A percentile compares a stretch with the other conserved stretches of the same genome.
These are phyloP conservation scores for Russula griseocarnosa DNA, from an alignment of 768 basidiomycete species.

Conservation along the genomic window DNA sequence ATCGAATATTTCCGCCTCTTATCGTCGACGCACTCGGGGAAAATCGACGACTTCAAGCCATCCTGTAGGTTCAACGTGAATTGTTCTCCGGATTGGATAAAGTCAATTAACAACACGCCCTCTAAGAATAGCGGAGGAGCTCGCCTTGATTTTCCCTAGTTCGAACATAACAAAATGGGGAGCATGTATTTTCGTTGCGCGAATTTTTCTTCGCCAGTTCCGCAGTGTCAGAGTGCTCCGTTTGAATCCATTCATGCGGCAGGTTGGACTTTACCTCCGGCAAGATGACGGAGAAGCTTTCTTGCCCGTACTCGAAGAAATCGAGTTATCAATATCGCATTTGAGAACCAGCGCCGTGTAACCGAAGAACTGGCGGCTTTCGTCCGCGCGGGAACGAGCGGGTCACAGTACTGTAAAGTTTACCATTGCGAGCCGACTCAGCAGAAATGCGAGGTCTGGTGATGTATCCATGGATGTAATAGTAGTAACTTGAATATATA, in stretches of 20 bases:
- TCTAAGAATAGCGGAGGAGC: background rate
- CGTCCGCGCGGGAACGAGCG: background rate
- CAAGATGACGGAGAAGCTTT: background rate
- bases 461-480: too few species aligned
- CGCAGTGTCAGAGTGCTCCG: background rate
- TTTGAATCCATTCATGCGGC: background rate
- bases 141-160: background rate
- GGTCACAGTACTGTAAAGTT: background rate
- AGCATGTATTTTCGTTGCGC: background rate
- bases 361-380: background rate
- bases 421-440: too few species aligned
- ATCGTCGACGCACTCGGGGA: background rate
- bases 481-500: background rate
- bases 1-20: accelerated
- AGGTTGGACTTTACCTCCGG: background rate
- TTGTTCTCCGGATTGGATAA: background rate
- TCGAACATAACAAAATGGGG: background rate
- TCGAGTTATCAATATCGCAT: background rate
- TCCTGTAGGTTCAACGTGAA: background rate
- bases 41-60: background rate
- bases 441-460: too few species aligned
- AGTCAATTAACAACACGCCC: background rate
- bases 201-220: background rate
- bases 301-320: background rate
- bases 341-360: too few species aligned